These are phyloP conservation scores for Castanea crenata DNA, from an alignment of 306 rosid genomes.

Conservation along the genomic window DNA sequence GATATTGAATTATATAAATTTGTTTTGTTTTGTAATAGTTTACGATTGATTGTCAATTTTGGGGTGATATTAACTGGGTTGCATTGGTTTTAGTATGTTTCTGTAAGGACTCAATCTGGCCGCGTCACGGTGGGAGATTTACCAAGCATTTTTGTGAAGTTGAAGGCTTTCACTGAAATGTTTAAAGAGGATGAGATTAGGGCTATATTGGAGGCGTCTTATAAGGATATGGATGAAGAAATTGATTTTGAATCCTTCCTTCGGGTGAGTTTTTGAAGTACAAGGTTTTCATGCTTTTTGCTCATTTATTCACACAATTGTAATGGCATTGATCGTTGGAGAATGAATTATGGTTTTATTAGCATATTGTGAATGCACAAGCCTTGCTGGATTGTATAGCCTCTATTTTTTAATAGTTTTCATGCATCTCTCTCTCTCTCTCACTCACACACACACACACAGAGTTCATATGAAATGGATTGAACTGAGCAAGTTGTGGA, in stretches of 20 bases:
- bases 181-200: conserved; percentile 75
- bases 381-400: background rate
- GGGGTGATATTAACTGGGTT: conserved; percentile 27
- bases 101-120: conserved; percentile 69
- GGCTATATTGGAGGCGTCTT: conserved; percentile 47
- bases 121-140: conserved; percentile 55
- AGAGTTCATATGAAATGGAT: background rate
- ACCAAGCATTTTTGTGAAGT: conserved; percentile 63
- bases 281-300: conserved; percentile 3
- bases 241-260: conserved; percentile 87
- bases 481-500: conserved; percentile 18
- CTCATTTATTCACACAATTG: background rate
- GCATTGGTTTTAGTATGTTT: conserved; percentile 54
- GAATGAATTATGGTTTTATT: background rate
- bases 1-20: background rate
- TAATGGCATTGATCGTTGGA: background rate
- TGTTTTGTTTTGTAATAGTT: background rate
- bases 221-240: conserved; percentile 51
- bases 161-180: conserved; percentile 54
- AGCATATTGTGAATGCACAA: background rate
- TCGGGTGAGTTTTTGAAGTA: conserved; percentile 51
- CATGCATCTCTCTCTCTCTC: background rate
- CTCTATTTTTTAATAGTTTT: background rate
- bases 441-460: background rate
- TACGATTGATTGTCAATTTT: conserved; percentile 9